These are phyloP conservation scores for Aspergillus biplanus DNA, from an alignment of 495 filamentous ascomycete genomes.

Conservation along the genomic window DNA sequence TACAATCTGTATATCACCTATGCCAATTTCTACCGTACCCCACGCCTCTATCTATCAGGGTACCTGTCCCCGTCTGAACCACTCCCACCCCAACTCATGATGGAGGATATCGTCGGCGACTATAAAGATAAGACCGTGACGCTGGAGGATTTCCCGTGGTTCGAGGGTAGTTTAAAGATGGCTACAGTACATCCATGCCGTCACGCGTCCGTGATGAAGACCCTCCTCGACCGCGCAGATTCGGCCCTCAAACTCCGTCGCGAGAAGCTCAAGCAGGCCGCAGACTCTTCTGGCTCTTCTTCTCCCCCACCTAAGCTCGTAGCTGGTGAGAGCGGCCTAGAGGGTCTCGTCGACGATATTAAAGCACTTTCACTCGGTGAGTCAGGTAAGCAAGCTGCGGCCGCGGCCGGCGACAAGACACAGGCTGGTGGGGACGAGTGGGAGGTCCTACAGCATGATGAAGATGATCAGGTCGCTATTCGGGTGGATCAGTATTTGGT, in stretches of 20 bases:
- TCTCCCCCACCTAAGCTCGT: slow-evolving; percentile 39
- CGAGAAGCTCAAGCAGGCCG: slow-evolving; percentile 66
- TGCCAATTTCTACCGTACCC: slow-evolving; percentile 93
- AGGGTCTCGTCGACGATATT: slow-evolving; percentile 67
- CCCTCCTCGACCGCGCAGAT: slow-evolving; percentile 91
- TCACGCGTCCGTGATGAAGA: slow-evolving; percentile 97
- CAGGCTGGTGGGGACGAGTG: slow-evolving; percentile 78
- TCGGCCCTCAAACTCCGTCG: slow-evolving; percentile 87
- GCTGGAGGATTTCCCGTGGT: slow-evolving; percentile 95
- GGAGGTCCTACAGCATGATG: slow-evolving; percentile 72
- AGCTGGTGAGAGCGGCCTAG: slow-evolving; percentile 60
- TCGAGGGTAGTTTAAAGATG: slow-evolving; percentile 83
- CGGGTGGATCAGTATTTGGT: slow-evolving; percentile 97
- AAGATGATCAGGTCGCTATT: slow-evolving; percentile 86
- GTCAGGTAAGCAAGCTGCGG: slow-evolving; percentile 33
- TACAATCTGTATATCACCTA: slow-evolving; percentile 99
- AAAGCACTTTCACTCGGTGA: slow-evolving; percentile 46
- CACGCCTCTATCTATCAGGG: slow-evolving; percentile 92
- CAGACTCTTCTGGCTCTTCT: slow-evolving; percentile 3
- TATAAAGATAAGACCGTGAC: slow-evolving; percentile 99
- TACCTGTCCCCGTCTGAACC: slow-evolving; percentile 82
- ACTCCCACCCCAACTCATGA: slow-evolving; percentile 88
- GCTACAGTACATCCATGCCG: slow-evolving; percentile 92
- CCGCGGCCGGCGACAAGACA: slow-evolving; percentile 52
- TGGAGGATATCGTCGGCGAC: slow-evolving; percentile 99